A percentile compares a stretch with the other conserved stretches of the same genome.
Evolutionary conservation across 257 asterid species (phyloP).

Genomic region (Solanum clarkiae): DNA sequence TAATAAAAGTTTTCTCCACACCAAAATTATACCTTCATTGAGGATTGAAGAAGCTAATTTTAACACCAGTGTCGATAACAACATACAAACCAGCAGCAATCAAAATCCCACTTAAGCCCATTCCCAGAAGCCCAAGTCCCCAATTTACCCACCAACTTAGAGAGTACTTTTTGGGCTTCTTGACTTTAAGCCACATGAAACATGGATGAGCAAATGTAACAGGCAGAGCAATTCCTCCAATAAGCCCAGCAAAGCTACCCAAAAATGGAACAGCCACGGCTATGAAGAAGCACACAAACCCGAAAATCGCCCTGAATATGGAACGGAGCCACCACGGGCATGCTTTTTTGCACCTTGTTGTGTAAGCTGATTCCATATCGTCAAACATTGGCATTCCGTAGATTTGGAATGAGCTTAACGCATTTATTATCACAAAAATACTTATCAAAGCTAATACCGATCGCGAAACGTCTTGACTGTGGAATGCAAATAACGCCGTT

Average conservation of each 20-base stretch:
- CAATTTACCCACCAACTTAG: conserved; percentile 60
- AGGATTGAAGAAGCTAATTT: conserved; percentile 46
- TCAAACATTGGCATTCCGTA: conserved; percentile 87
- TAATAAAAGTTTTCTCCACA: not conserved
- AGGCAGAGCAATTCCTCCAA: conserved; percentile 72
- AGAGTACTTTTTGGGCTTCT: conserved; percentile 46
- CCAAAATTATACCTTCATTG: not conserved
- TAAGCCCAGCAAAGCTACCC: conserved; percentile 60
- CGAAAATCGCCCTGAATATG: conserved; percentile 37
- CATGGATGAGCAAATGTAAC: conserved; percentile 73
- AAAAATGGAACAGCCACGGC: conserved; percentile 86
- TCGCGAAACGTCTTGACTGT: conserved; percentile 40
- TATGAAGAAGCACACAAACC: conserved; percentile 43
- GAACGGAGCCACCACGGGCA: conserved; percentile 85
- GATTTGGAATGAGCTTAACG: conserved; percentile 67
- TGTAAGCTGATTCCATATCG: conserved; percentile 54
- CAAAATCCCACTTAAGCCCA: conserved; percentile 40
- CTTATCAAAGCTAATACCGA: conserved; percentile 35
- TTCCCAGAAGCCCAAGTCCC: conserved; percentile 56
- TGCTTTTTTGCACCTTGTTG: conserved; percentile 42
- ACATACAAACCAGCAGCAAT: conserved; percentile 57
- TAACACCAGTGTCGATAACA: conserved; percentile 51
- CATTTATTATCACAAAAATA: conserved; percentile 49
- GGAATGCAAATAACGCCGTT: conserved; percentile 44
- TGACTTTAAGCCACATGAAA: conserved; percentile 82